Evolutionary conservation across 2,329 filamentous ascomycete species (phyloP).

Genomic region (Sporothrix schenckii): DNA sequence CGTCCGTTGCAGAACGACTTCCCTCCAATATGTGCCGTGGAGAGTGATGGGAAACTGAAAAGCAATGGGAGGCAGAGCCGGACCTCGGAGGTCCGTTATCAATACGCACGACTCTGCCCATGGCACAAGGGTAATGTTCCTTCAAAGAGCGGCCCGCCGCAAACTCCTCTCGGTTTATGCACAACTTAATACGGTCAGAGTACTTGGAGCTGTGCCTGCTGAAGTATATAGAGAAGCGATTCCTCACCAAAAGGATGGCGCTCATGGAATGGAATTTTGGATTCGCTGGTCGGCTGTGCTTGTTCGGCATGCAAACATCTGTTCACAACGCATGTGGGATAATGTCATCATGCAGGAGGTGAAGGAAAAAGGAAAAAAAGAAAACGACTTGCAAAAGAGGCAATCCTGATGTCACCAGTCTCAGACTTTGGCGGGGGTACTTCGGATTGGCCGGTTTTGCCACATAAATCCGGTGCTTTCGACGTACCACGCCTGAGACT

Average conservation of each 20-base stretch:
- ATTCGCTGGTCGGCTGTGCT: not conserved
- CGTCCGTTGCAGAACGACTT: not conserved
- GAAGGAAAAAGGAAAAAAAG: not conserved
- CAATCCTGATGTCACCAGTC: constrained; percentile 14
- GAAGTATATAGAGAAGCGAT: not conserved
- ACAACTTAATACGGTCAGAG: no score
- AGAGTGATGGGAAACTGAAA: not conserved
- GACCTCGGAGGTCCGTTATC: not conserved
- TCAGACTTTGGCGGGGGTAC: not conserved
- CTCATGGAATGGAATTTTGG: not conserved
- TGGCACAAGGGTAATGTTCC: not conserved
- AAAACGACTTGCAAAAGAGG: not conserved
- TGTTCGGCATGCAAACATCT: not conserved
- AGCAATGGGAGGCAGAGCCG: not conserved
- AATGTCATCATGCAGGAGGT: constrained; percentile 7
- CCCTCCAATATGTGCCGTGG: not conserved
- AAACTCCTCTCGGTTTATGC: no score
- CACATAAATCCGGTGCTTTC: not conserved
- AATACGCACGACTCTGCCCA: not conserved
- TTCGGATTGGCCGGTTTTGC: constrained; percentile 3
- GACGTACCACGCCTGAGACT: constrained; percentile 15
- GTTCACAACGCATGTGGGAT: not conserved
- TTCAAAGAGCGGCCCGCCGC: not conserved
- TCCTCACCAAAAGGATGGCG: not conserved
- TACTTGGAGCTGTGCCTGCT: not conserved